These are phyloP conservation scores for Spirogloea muscicola DNA, from an alignment of 139 green algal species.

Conservation along the genomic window DNA sequence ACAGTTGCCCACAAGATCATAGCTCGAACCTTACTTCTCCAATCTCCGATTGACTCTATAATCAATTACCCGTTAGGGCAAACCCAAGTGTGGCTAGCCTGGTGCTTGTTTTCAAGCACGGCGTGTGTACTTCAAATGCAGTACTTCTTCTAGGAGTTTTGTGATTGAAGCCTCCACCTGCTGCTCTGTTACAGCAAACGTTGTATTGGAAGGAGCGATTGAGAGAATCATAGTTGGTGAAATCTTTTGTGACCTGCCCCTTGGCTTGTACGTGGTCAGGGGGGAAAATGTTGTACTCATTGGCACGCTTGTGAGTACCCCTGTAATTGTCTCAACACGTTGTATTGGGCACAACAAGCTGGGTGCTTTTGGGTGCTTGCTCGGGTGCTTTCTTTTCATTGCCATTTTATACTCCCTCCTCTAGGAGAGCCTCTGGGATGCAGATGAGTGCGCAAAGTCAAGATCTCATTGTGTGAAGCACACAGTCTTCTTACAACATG, in stretches of 20 bases:
- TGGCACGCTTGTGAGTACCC: constrained; percentile 61
- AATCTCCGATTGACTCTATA: no score
- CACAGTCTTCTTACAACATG: no score
- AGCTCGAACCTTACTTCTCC: no score
- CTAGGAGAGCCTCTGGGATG: neutral
- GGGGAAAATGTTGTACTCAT: constrained; percentile 87
- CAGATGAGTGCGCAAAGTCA: neutral
- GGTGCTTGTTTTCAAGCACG: no score
- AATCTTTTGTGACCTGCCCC: constrained; percentile 66
- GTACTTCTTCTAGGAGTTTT: no score
- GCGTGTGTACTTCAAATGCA: no score
- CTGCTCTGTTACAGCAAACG: constrained; percentile 46
- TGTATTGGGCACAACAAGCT: constrained; percentile 13
- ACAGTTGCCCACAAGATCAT: no score
- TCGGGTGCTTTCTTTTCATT: neutral
- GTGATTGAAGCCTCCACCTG: no score
- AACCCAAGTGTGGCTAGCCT: no score
- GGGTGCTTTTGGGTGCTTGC: neutral
- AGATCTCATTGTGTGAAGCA: neutral
- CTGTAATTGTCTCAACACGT: neutral
- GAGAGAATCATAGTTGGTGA: constrained; percentile 73
- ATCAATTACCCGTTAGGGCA: no score
- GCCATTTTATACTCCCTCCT: no score
- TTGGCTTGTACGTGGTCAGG: constrained; percentile 74
- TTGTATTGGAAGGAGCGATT: constrained; percentile 45